These are phyloP conservation scores for Mrakiaceae sp. DNA, from an alignment of 1,284 basidiomycete species.

Conservation along the genomic window DNA sequence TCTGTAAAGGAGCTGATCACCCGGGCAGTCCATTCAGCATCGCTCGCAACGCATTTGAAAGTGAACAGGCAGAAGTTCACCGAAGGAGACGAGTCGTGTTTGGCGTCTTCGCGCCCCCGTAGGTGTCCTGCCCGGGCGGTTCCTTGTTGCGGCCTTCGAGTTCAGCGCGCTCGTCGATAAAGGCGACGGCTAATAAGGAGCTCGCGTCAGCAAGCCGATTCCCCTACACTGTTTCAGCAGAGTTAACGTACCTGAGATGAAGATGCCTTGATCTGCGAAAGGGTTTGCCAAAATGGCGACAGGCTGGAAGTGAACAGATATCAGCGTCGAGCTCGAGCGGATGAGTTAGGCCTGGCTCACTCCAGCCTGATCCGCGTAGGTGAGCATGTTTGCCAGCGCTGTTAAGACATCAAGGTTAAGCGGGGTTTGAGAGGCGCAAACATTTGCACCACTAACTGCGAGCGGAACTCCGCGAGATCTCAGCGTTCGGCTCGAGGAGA, in stretches of 20 bases:
- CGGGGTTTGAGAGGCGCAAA: no score
- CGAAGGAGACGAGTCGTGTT: conserved; percentile 4
- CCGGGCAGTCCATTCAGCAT: neutral
- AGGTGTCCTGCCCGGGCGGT: neutral
- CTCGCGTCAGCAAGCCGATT: no score
- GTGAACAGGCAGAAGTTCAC: neutral
- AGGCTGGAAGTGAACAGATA: neutral
- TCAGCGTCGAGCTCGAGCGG: neutral
- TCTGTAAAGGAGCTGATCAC: conserved; percentile 1
- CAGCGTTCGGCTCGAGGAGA: conserved; percentile 13
- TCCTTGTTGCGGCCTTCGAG: neutral
- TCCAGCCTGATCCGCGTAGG: conserved; percentile 9
- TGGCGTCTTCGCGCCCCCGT: conserved; percentile 11
- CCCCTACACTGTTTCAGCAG: no score
- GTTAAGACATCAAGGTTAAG: neutral
- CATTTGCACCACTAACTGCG: conserved; percentile 1
- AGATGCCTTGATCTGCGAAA: conserved; percentile 17
- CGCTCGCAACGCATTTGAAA: neutral
- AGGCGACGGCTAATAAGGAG: neutral
- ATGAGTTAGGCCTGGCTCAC: neutral
- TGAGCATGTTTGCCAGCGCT: conserved; percentile 16
- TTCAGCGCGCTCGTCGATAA: conserved; percentile 9
- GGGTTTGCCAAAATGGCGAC: conserved; percentile 14
- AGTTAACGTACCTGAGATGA: neutral
- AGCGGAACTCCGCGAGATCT: conserved; percentile 16